Evolutionary conservation across 2,329 filamentous ascomycete genomes (phyloP).

Genomic region (Pseudopithomyces maydicus): DNA sequence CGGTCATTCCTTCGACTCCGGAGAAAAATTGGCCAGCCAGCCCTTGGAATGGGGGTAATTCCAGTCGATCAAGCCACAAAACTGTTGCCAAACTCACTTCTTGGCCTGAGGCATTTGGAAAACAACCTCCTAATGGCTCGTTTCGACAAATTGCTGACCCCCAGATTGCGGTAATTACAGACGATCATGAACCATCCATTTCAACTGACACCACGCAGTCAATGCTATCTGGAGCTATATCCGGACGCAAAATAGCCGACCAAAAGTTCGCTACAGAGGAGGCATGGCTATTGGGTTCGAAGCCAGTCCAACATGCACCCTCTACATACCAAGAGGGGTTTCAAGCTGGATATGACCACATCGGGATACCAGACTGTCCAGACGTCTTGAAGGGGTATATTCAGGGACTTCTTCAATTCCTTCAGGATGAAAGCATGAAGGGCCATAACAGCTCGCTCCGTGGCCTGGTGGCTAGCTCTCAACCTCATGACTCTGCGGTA

Average conservation of each 20-base stretch:
- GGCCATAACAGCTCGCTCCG: slow-evolving; percentile 29
- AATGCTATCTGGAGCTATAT: slow-evolving; percentile 17
- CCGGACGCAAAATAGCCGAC: slow-evolving; percentile 16
- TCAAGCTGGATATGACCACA: slow-evolving; percentile 43
- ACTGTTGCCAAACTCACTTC: slow-evolving; percentile 31
- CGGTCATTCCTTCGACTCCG: slow-evolving; percentile 35
- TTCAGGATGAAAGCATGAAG: slow-evolving; percentile 33
- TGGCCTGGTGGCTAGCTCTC: slow-evolving; percentile 27
- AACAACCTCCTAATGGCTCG: slow-evolving; percentile 24
- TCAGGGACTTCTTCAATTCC: slow-evolving; percentile 36
- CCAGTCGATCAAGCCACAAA: slow-evolving; percentile 26
- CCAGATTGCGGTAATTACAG: slow-evolving; percentile 7
- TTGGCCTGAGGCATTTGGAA: slow-evolving; percentile 39
- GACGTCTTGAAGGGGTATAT: slow-evolving; percentile 42
- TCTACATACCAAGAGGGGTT: slow-evolving; percentile 46
- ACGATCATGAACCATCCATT: slow-evolving; percentile 13
- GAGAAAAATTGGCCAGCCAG: slow-evolving; percentile 43
- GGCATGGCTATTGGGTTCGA: slow-evolving; percentile 27
- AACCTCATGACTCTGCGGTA: slow-evolving; percentile 35
- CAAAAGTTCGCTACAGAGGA: slow-evolving; percentile 26
- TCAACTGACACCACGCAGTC: slow-evolving; percentile 12
- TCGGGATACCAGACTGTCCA: slow-evolving; percentile 35
- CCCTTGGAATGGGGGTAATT: slow-evolving; percentile 40
- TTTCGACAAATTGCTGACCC: slow-evolving; percentile 16
- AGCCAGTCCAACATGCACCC: slow-evolving; percentile 26